A percentile compares a stretch with the other conserved stretches of the same genome.
Evolutionary conservation across 139 green algal genomes (phyloP).

Genomic region (Eudorina sp.): DNA sequence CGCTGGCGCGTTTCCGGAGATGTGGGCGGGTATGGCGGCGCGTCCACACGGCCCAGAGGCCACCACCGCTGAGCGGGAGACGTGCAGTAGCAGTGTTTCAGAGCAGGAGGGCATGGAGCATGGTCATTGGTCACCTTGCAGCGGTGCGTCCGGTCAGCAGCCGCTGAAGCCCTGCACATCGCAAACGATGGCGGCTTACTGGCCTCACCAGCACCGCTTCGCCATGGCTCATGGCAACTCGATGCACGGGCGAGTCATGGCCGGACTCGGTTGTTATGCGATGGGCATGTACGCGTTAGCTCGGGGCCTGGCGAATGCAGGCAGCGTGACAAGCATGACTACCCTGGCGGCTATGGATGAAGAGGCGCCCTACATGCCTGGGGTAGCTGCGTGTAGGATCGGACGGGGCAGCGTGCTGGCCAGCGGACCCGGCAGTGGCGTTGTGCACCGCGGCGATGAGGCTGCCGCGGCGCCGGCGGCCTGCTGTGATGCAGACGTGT

Average conservation of each 20-base stretch:
- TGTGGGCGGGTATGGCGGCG: background rate
- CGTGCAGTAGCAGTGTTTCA: conserved; percentile 16
- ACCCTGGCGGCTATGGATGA: no score
- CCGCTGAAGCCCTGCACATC: background rate
- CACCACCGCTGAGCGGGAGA: background rate
- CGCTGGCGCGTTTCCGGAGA: background rate
- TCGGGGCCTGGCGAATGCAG: background rate
- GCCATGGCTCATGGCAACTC: no score
- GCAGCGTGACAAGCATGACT: conserved; percentile 14
- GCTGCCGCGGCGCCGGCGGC: background rate
- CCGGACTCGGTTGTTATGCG: no score
- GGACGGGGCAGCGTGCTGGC: no score
- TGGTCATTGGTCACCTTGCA: background rate
- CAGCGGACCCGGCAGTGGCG: no score
- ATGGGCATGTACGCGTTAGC: background rate
- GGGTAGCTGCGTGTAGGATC: no score
- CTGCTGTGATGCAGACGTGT: conserved; percentile 2
- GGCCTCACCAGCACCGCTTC: no score
- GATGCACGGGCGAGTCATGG: no score
- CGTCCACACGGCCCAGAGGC: background rate
- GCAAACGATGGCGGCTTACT: no score
- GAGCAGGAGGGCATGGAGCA: background rate
- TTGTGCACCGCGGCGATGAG: no score
- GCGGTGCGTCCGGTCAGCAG: background rate
- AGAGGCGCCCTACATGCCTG: background rate